These are phyloP conservation scores for Colletotrichum coccodes DNA, from an alignment of 2,329 filamentous ascomycete genomes.

Conservation along the genomic window DNA sequence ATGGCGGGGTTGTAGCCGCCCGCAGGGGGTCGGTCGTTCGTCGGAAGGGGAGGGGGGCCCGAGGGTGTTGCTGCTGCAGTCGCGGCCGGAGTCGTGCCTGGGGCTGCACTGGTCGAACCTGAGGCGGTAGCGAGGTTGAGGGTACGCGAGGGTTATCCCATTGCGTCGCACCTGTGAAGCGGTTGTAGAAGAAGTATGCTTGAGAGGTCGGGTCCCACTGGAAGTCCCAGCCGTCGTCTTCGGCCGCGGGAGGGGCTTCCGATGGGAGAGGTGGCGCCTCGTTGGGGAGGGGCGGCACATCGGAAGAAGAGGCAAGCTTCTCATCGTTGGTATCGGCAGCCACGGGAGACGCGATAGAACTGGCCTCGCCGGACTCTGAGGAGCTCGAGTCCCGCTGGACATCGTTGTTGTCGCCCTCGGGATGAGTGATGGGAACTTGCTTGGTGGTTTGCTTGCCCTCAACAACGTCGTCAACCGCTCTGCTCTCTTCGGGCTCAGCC, in stretches of 20 bases:
- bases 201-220: slow-evolving; percentile 77
- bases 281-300: slow-evolving; percentile 47
- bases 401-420: background rate
- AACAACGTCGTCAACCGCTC: background rate
- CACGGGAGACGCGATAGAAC: slow-evolving; percentile 15
- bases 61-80: slow-evolving; percentile 36
- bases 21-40: slow-evolving; percentile 54
- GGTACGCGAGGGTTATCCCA: slow-evolving; percentile 89
- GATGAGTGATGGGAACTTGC: background rate
- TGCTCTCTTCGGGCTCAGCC: slow-evolving; percentile 18
- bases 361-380: slow-evolving; percentile 32
- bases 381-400: slow-evolving; percentile 22
- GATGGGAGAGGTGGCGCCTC: slow-evolving; percentile 53
- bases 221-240: slow-evolving; percentile 83
- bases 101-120: slow-evolving; percentile 33
- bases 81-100: slow-evolving; percentile 37
- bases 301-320: slow-evolving; percentile 32
- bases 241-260: slow-evolving; percentile 60
- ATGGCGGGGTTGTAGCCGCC: slow-evolving; percentile 96
- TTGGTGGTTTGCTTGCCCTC: slow-evolving; percentile 5
- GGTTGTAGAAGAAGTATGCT: slow-evolving; percentile 87
- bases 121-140: slow-evolving; percentile 41
- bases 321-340: slow-evolving; percentile 14
- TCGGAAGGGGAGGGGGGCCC: slow-evolving; percentile 45
- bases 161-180: slow-evolving; percentile 78